Evolutionary conservation across 176 grass and related monocot genomes (phyloP).

Genomic region (Melocanna baccifera): DNA sequence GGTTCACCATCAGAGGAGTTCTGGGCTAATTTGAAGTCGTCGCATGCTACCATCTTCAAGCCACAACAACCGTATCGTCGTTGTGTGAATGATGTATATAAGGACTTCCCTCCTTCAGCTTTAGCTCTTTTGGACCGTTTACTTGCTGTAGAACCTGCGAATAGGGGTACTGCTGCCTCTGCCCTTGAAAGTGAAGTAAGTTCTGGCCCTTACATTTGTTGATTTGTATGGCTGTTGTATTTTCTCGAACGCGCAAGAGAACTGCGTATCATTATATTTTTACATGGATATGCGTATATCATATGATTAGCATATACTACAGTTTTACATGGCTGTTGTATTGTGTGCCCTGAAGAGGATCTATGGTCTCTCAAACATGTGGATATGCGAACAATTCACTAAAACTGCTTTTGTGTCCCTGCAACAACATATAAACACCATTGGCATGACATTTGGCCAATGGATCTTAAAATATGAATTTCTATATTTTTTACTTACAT

Average conservation of each 20-base stretch:
- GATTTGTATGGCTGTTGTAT: conserved; percentile 17
- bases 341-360: conserved; percentile 3
- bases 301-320: too few species aligned
- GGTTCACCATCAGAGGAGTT: conserved; percentile 91
- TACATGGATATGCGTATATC: too few species aligned
- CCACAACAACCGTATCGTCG: conserved; percentile 67
- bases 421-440: not conserved
- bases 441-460: not conserved
- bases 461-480: conserved; percentile 24
- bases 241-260: too few species aligned
- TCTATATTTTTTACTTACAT: not conserved
- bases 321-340: conserved; percentile 16
- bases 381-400: not conserved
- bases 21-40: conserved; percentile 73
- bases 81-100: conserved; percentile 75
- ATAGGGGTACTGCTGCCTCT: conserved; percentile 71
- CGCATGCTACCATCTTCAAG: conserved; percentile 80
- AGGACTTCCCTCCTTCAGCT: conserved; percentile 73
- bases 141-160: conserved; percentile 81
- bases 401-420: conserved; percentile 6
- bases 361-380: conserved; percentile 1
- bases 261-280: too few species aligned
- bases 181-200: conserved; percentile 86
- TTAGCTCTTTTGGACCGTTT: conserved; percentile 73
- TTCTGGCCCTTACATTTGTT: conserved; percentile 19